Evolutionary conservation across 495 filamentous ascomycete genomes (phyloP), one percentile per base, ranked within the genome.

Genomic region (Neurospora terricola): DNA sequence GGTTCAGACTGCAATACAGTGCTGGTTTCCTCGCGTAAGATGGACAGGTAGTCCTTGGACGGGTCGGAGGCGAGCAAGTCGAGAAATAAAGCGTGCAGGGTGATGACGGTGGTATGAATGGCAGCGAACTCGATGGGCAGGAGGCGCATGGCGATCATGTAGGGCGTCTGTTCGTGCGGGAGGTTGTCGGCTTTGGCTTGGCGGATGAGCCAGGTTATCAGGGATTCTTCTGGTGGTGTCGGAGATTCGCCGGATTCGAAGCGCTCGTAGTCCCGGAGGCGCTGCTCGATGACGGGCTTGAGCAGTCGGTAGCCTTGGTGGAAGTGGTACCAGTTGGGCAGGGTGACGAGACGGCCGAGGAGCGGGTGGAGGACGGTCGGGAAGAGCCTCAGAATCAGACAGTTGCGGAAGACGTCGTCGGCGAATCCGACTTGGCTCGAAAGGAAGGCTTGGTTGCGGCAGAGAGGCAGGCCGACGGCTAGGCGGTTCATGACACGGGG

Each of bases 91-190:
- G 80, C 81, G 40, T 82, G 82, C 14, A 81, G 78, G 1, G 81
- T 80, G n/a, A 86, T 75, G 54, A 79, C 81, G 16, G 85, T 85
- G 11, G 85, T 85, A 76, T 87, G 83, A 40, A 86, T 84, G 3
- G 82, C 79, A 4, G 81, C 85, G 68, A 86, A 85, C 74, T 86
- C 82, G 11, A 85, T 71, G 0, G 80, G 78, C 10, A 83, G 76
- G 2, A 86, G 74, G 16, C 83, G 79, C 73, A 81, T 79, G 21
- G 77, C 79, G 21, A 82, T 73, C 69, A 75, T 72, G 30, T 70
- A 62, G 0, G 77, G 42, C 18, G 71, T 71, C 18, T 80, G 76
- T 43, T 80, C 76, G 21, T 74, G 39, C 4, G 34, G 37, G 18
- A 73, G 73, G 11, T 75, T 75, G 3, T 82, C 80, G n/a, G 66